Evolutionary conservation across 2,329 filamentous ascomycete genomes (phyloP), one percentile per base, ranked within the genome.

Genomic region (Exophiala lecanii-corni): DNA sequence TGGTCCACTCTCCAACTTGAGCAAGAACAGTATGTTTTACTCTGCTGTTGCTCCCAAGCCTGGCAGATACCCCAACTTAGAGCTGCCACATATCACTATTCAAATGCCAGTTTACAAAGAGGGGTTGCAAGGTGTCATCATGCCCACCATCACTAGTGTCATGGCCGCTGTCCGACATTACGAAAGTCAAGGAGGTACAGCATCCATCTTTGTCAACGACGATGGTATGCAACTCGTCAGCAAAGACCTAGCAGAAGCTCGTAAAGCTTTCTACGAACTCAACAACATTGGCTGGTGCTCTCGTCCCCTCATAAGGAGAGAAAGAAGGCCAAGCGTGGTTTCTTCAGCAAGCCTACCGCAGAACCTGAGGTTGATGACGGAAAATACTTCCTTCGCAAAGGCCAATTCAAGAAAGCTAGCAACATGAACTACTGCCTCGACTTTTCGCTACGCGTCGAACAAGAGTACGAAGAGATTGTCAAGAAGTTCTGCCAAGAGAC

Each of bases 41-140:
- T 71, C 68, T 19, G 69, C 68, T 31, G 37, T 59, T 23, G 57
- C 59, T 20, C 66, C 65, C n/a, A 62, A 57, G 37, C 65, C 67
- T 13, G 36, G 48, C 13, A 26, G 23, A 26, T 52, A 21, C 10
- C 57, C 58, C 32, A 60, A 62, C 9, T 57, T 46, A 44, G 48
- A 54, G 15, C 60, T 70, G 9, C 72, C 70, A 23, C 73, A 71
- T 54, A 66, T 76, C 47, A 91, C 86, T 2, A 84, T 94, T 31
- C 87, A 94, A 59, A 89, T 86, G 62, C 87, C 87, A 3, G 85
- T 94, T 0, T 94, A 92, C 70, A 92, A 91, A 63, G 87, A 94
- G 62, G 86, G 86, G 52, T 73, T 94, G 2, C 68, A 69, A 25
- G 78, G 72, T 49, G 87, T 94, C 57, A 78, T 79, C 50, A 66